A percentile compares a stretch with the other conserved stretches of the same genome.
Evolutionary conservation across 352 stramenopile species (phyloP).

Genomic region (Pythium dissimile): DNA sequence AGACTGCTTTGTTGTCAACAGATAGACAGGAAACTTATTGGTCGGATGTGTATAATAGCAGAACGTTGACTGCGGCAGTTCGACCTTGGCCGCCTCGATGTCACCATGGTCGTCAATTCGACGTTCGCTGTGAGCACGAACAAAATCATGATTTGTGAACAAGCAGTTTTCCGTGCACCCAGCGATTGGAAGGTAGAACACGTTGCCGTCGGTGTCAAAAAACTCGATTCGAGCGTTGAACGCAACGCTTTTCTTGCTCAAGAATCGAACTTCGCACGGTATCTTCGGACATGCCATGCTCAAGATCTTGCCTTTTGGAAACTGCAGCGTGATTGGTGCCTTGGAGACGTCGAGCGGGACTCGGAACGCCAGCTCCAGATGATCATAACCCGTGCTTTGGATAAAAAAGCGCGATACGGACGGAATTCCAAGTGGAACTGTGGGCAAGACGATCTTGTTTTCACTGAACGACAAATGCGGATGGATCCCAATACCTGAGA

Average conservation of each 20-base stretch:
- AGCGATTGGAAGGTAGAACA: conserved; percentile 79
- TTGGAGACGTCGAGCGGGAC: conserved; percentile 71
- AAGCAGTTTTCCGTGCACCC: conserved; percentile 91
- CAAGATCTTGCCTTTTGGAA: conserved; percentile 87
- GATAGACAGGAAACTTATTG: conserved; percentile 55
- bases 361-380: conserved; percentile 86
- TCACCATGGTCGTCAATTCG: no score
- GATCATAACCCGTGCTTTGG: conserved; percentile 88
- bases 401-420: conserved; percentile 68
- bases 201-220: conserved; percentile 88
- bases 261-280: conserved; percentile 83
- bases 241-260: conserved; percentile 78
- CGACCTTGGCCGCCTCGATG: no score
- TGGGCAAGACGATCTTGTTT: conserved; percentile 83
- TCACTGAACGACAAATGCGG: conserved; percentile 90
- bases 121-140: conserved; percentile 41
- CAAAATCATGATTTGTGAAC: conserved; percentile 88
- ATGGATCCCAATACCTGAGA: conserved; percentile 85
- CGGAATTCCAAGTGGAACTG: conserved; percentile 84
- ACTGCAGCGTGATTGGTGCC: conserved; percentile 81
- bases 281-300: conserved; percentile 79
- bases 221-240: conserved; percentile 92
- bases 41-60: conserved; percentile 40
- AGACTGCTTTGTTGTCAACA: conserved; percentile 43
- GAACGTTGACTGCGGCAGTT: not conserved